These are phyloP conservation scores for Globisporangium alternatum DNA, from an alignment of 352 stramenopile species.

Conservation along the genomic window DNA sequence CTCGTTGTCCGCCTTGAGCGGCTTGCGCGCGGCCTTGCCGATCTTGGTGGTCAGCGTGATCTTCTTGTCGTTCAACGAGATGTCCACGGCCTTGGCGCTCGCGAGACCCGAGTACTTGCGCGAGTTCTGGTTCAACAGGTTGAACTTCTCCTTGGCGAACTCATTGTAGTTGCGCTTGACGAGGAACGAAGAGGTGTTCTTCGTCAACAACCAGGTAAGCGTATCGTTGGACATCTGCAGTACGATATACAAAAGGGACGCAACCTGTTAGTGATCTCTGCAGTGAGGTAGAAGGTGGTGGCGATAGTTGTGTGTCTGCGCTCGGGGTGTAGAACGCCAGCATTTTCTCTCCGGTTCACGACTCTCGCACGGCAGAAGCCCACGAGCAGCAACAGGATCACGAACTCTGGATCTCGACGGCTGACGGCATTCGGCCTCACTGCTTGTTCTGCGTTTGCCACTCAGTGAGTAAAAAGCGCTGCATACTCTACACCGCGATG, in stretches of 20 bases:
- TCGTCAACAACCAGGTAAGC: conserved; percentile 96
- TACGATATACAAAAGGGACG: neutral
- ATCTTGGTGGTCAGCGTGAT: conserved; percentile 83
- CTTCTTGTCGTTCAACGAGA: conserved; percentile 89
- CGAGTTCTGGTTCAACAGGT: conserved; percentile 93
- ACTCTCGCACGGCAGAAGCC: neutral
- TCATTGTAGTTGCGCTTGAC: conserved; percentile 90
- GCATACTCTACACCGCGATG: neutral
- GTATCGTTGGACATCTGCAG: conserved; percentile 89
- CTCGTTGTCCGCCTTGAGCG: conserved; percentile 62
- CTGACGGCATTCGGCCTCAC: neutral
- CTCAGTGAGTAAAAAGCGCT: neutral
- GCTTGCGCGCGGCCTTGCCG: conserved; percentile 67
- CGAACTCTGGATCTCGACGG: neutral
- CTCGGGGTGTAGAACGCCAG: neutral
- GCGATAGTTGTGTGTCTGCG: neutral
- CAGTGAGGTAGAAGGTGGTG: no score
- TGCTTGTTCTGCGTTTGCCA: neutral
- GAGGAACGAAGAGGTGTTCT: conserved; percentile 96
- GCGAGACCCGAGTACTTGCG: conserved; percentile 97
- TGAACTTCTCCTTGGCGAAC: conserved; percentile 94
- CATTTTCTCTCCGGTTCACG: neutral
- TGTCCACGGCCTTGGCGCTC: conserved; percentile 91
- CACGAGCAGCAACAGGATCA: neutral
- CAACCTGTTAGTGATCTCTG: neutral